Percentiles rank a stretch among this genome's conserved stretches.
Evolutionary conservation across 1,284 basidiomycete genomes (phyloP).

Genomic region (Macrocystidia cucumis): DNA sequence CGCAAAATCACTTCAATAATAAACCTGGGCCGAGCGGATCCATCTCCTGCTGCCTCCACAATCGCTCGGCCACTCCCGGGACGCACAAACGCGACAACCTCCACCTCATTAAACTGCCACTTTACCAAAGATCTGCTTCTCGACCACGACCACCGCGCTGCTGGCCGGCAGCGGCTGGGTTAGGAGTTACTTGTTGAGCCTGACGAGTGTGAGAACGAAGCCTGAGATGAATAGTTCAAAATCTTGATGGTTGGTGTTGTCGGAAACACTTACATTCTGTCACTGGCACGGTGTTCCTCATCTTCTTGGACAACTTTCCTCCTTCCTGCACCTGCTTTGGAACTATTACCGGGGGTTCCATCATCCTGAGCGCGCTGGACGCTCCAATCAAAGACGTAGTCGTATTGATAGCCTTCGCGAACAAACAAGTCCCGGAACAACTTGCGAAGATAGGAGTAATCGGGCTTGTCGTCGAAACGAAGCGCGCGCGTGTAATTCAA

Average conservation of each 20-base stretch:
- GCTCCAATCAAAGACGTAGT: constrained; percentile 98
- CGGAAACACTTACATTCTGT: constrained; percentile 59
- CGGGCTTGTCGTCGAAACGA: constrained; percentile 97
- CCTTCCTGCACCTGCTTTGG: constrained; percentile 52
- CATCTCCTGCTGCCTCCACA: constrained; percentile 38
- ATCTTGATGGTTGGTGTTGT: constrained; percentile 11
- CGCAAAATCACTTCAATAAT: no score
- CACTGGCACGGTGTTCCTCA: constrained; percentile 68
- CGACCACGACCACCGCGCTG: constrained; percentile 53
- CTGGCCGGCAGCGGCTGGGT: constrained; percentile 55
- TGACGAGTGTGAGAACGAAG: constrained; percentile 80
- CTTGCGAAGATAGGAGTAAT: constrained; percentile 97
- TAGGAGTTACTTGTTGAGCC: constrained; percentile 56
- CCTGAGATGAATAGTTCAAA: constrained; percentile 32
- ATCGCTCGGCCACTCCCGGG: constrained; percentile 54
- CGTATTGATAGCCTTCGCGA: constrained; percentile 95
- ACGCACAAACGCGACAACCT: constrained; percentile 35
- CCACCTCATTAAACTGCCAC: constrained; percentile 20
- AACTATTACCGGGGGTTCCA: constrained; percentile 43
- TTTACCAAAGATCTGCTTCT: constrained; percentile 72
- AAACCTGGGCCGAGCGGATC: constrained; percentile 41
- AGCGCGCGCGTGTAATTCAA: constrained; percentile 95
- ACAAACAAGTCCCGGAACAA: constrained; percentile 97
- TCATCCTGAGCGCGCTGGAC: constrained; percentile 78
- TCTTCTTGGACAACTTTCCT: constrained; percentile 77